These are phyloP conservation scores for Cornus florida DNA, from an alignment of 148 eudicot genomes.

Conservation along the genomic window DNA sequence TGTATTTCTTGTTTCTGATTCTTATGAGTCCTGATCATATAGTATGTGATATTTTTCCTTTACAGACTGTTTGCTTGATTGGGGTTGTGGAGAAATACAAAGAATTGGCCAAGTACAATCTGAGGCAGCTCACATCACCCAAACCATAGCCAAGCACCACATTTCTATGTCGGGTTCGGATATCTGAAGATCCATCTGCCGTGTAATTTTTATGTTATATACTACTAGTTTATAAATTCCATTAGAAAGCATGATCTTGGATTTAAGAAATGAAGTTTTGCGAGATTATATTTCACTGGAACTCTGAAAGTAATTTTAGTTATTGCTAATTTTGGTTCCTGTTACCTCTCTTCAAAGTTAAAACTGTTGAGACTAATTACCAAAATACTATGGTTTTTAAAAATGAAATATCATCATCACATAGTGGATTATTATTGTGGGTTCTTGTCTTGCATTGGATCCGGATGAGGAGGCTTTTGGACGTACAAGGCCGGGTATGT, in stretches of 20 bases:
- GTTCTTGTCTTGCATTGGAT: too few relatives aligned
- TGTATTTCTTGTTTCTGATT: background rate
- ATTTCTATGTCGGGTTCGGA: slow-evolving; percentile 4
- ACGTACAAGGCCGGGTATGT: too few relatives aligned
- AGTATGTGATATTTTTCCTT: background rate
- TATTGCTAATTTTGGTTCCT: too few relatives aligned
- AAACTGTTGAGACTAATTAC: too few relatives aligned
- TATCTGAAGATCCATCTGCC: background rate
- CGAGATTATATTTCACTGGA: too few relatives aligned
- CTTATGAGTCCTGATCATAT: background rate
- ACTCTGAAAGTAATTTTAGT: too few relatives aligned
- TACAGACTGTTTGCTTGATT: slow-evolving; percentile 91
- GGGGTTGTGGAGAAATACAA: slow-evolving; percentile 95
- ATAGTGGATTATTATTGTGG: too few relatives aligned
- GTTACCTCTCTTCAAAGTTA: too few relatives aligned
- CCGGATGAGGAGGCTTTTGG: too few relatives aligned
- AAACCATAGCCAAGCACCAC: slow-evolving; percentile 12
- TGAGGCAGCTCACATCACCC: slow-evolving; percentile 80
- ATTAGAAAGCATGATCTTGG: background rate
- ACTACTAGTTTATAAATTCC: background rate
- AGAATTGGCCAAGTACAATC: slow-evolving; percentile 84
- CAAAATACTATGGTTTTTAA: too few relatives aligned
- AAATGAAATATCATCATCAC: too few relatives aligned
- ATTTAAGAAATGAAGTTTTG: background rate
- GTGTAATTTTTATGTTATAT: background rate